Percentiles rank a stretch among this genome's conserved stretches.
These are phyloP conservation scores for Phaeotremella skinneri DNA, from an alignment of 768 basidiomycete species.

Conservation along the genomic window DNA sequence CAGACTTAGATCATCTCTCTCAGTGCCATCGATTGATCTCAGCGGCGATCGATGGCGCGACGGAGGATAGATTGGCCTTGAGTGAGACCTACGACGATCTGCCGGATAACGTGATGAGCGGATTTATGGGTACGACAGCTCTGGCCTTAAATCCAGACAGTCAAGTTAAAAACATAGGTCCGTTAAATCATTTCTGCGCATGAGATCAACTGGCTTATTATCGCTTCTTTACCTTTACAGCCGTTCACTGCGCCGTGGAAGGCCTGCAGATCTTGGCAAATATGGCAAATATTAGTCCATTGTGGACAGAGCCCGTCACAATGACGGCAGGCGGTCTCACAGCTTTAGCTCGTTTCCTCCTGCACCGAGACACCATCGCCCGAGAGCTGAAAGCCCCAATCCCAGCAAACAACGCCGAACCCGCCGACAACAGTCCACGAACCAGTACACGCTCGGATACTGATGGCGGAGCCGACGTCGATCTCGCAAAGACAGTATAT, in stretches of 20 bases:
- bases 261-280: constrained; percentile 10
- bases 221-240: constrained; percentile 1
- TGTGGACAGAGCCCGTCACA: not conserved
- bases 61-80: not conserved
- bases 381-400: not conserved
- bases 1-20: constrained; percentile 15
- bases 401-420: not conserved
- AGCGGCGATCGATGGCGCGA: not conserved
- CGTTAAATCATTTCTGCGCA: not conserved
- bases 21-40: constrained; percentile 5
- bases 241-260: constrained; percentile 3
- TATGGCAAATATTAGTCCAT: constrained; percentile 1
- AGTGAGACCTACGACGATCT: constrained; percentile 3
- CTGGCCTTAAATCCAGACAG: not conserved
- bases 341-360: constrained; percentile 5
- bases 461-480: not conserved
- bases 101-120: constrained; percentile 1
- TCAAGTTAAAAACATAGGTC: not conserved
- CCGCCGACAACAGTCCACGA: constrained; percentile 8
- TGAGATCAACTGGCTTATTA: not conserved
- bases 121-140: constrained; percentile 2
- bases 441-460: constrained; percentile 2
- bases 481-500: not conserved
- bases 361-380: constrained; percentile 8
- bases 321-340: constrained; percentile 1